Evolutionary conservation across 768 basidiomycete genomes (phyloP).

Genomic region (Omphalotus guepiniiformis): DNA sequence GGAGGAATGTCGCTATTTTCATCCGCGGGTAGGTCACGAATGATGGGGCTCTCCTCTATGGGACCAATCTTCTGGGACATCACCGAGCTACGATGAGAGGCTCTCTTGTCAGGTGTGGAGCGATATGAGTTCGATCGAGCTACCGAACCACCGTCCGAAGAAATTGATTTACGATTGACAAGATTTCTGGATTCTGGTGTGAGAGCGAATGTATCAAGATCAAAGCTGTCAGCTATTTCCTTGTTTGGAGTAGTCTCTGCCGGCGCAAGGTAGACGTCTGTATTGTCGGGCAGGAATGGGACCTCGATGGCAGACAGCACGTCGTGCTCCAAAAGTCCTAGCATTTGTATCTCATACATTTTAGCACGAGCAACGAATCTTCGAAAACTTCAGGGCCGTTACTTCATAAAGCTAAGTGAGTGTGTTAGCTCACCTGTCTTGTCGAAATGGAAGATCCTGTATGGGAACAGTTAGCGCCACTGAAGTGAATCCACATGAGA

Average conservation of each 20-base stretch:
- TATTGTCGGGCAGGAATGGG: conserved; percentile 60
- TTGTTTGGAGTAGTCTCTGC: conserved; percentile 34
- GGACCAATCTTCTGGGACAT: conserved; percentile 46
- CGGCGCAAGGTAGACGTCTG: conserved; percentile 26
- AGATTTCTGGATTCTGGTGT: conserved; percentile 27
- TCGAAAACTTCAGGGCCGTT: conserved; percentile 3
- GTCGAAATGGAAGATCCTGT: conserved; percentile 67
- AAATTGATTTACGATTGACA: background rate
- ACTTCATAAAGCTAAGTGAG: background rate
- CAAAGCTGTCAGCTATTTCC: conserved; percentile 68
- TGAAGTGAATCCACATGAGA: background rate
- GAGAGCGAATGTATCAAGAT: conserved; percentile 62
- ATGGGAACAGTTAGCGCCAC: background rate
- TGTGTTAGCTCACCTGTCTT: conserved; percentile 53
- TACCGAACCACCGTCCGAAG: conserved; percentile 18
- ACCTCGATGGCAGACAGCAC: conserved; percentile 87
- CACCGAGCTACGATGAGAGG: conserved; percentile 48
- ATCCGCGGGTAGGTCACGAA: conserved; percentile 49
- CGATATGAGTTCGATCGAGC: conserved; percentile 31
- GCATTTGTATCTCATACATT: conserved; percentile 96
- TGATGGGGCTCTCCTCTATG: conserved; percentile 70
- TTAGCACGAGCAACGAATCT: conserved; percentile 94
- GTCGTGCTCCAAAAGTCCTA: conserved; percentile 88
- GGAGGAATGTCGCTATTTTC: conserved; percentile 18
- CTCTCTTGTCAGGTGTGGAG: conserved; percentile 37